Percentiles rank a stretch among this genome's conserved stretches.
Conservation (phyloP, 179 eudicot species). For the Pouteria campechiana region DNA sequence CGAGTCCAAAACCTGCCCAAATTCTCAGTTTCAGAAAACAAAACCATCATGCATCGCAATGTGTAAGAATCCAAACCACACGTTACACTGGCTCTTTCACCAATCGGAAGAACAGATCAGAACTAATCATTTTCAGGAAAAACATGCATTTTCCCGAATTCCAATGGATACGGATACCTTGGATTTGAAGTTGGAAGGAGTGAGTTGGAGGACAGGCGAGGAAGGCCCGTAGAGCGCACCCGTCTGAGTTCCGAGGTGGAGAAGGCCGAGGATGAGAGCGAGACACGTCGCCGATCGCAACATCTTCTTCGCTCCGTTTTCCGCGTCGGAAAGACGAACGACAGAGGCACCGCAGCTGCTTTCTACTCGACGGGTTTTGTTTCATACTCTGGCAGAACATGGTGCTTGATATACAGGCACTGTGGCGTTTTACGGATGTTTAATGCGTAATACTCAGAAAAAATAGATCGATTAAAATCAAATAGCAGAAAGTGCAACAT, state of each 20-base stretch:
- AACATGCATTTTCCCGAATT: not conserved
- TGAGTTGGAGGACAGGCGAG: slow-evolving; percentile 81
- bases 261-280: slow-evolving; percentile 9
- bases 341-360: no score
- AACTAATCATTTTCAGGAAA: not conserved
- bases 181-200: slow-evolving; percentile 74
- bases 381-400: no score
- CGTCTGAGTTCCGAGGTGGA: slow-evolving; percentile 7
- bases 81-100: not conserved
- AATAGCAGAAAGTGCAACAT: no score
- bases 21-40: not conserved
- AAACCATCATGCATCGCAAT: not conserved
- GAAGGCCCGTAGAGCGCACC: slow-evolving; percentile 65
- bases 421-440: no score
- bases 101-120: not conserved
- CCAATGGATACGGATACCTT: slow-evolving; percentile 30
- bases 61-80: not conserved
- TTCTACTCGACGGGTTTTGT: no score
- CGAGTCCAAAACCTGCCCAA: slow-evolving; percentile 66
- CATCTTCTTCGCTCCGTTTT: no score
- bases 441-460: no score
- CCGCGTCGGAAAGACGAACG: no score
- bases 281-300: no score
- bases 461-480: no score
- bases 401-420: no score